Evolutionary conservation across 805 yeast species (phyloP).

Genomic region (Lipomyces sp.): DNA sequence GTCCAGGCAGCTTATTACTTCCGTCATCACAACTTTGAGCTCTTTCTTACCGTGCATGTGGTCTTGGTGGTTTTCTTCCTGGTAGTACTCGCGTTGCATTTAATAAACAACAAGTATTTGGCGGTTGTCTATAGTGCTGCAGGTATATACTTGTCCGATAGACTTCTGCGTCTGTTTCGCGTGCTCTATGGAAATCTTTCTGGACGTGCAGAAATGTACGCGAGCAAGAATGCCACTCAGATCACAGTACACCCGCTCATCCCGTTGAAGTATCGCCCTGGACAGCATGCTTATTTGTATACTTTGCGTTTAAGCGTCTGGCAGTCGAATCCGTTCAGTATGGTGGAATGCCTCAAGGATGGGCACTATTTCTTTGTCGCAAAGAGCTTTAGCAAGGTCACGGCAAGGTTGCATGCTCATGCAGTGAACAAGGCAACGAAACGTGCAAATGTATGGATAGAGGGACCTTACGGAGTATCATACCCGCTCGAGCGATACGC

Average conservation of each 20-base stretch:
- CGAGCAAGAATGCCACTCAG: slow-evolving; percentile 11
- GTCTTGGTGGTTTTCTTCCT: slow-evolving; percentile 52
- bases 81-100: slow-evolving; percentile 57
- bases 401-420: slow-evolving; percentile 7
- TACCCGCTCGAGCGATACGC: slow-evolving; percentile 48
- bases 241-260: slow-evolving; percentile 9
- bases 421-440: slow-evolving; percentile 3
- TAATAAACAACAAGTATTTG: slow-evolving; percentile 40
- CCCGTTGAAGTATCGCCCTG: slow-evolving; percentile 16
- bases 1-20: slow-evolving; percentile 52
- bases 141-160: slow-evolving; percentile 68
- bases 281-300: slow-evolving; percentile 27
- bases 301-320: slow-evolving; percentile 22
- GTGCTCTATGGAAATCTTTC: slow-evolving; percentile 55
- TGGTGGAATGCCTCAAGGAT: slow-evolving; percentile 8
- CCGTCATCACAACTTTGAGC: slow-evolving; percentile 56
- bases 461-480: slow-evolving; percentile 59
- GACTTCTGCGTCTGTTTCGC: slow-evolving; percentile 55
- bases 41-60: slow-evolving; percentile 56
- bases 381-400: slow-evolving; percentile 10
- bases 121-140: slow-evolving; percentile 36
- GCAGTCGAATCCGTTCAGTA: slow-evolving; percentile 21
- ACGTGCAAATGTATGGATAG: slow-evolving; percentile 38
- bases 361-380: slow-evolving; percentile 13
- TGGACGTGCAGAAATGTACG: slow-evolving; percentile 32